Percentiles rank a stretch among this genome's conserved stretches.
phyloP scores from a whole-genome alignment of 2,329 filamentous ascomycete species.

The Didymella glomerata region DNA sequence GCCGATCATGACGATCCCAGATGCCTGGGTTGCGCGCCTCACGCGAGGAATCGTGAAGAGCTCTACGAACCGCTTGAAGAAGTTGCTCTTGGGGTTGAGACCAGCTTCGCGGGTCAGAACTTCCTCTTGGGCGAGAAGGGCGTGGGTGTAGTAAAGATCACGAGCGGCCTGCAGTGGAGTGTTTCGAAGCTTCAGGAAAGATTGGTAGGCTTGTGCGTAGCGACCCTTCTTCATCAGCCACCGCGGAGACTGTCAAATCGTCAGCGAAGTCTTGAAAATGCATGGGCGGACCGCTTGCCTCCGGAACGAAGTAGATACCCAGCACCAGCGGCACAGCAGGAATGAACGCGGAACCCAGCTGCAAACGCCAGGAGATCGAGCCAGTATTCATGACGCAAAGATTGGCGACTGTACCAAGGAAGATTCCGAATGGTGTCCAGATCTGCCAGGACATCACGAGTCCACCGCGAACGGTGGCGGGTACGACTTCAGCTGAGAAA shows the following conservation, averaged over 20 bases:
- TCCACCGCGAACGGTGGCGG: slow-evolving; percentile 59
- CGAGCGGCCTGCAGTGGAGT: slow-evolving; percentile 53
- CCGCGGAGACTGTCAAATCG: slow-evolving; percentile 28
- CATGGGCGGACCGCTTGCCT: slow-evolving; percentile 7
- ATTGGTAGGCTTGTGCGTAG: slow-evolving; percentile 51
- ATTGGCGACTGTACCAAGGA: slow-evolving; percentile 55
- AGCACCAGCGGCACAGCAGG: slow-evolving; percentile 51
- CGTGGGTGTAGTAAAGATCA: slow-evolving; percentile 55
- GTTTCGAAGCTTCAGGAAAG: slow-evolving; percentile 52
- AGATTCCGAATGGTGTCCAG: slow-evolving; percentile 56
- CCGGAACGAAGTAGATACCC: slow-evolving; percentile 54
- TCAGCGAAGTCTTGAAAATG: background rate
- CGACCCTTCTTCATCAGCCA: slow-evolving; percentile 52
- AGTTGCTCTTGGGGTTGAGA: slow-evolving; percentile 48
- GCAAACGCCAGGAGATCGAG: slow-evolving; percentile 50
- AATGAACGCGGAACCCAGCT: slow-evolving; percentile 52
- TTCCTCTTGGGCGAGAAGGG: slow-evolving; percentile 48
- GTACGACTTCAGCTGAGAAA: slow-evolving; percentile 59
- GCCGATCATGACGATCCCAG: slow-evolving; percentile 78
- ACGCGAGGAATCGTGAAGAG: slow-evolving; percentile 74
- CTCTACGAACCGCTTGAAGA: slow-evolving; percentile 59
- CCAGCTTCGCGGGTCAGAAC: slow-evolving; percentile 44
- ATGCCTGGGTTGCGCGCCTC: slow-evolving; percentile 76
- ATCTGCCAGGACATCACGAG: slow-evolving; percentile 59
- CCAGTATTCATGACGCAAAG: slow-evolving; percentile 52